These are phyloP conservation scores for Tolypocladium pustulatum DNA, from an alignment of 2,329 filamentous ascomycete genomes.

Conservation along the genomic window DNA sequence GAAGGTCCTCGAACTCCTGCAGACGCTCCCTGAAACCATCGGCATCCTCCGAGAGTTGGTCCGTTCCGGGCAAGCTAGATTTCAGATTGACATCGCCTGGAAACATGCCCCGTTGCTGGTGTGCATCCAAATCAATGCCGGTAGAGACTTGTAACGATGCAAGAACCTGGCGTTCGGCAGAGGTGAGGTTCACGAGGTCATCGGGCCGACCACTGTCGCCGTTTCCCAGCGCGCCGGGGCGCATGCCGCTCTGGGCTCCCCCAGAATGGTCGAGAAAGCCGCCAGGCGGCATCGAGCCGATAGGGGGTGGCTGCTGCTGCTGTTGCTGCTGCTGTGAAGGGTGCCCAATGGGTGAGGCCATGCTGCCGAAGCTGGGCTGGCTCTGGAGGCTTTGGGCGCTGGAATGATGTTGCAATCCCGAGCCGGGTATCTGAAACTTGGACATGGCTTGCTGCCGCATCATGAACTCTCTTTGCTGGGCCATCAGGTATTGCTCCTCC, in stretches of 20 bases:
- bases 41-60: constrained; percentile 40
- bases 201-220: constrained; percentile 57
- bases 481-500: constrained; percentile 95
- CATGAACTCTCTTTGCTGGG: constrained; percentile 86
- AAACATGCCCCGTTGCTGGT: constrained; percentile 20
- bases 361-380: constrained; percentile 92
- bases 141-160: constrained; percentile 21
- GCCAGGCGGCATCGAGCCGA: constrained; percentile 46
- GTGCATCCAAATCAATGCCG: background rate
- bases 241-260: constrained; percentile 12
- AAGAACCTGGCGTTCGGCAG: constrained; percentile 42
- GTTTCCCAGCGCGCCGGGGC: constrained; percentile 17
- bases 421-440: constrained; percentile 53
- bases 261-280: constrained; percentile 60
- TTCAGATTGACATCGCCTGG: constrained; percentile 26
- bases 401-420: constrained; percentile 74
- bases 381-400: constrained; percentile 94
- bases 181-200: constrained; percentile 56
- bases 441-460: constrained; percentile 73
- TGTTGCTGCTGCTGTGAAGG: constrained; percentile 29
- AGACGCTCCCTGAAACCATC: constrained; percentile 62
- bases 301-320: constrained; percentile 4
- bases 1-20: constrained; percentile 71
- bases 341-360: constrained; percentile 71
- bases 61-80: constrained; percentile 36